Conservation (phyloP, 2,329 filamentous ascomycete species). For the Nothophoma quercina region DNA sequence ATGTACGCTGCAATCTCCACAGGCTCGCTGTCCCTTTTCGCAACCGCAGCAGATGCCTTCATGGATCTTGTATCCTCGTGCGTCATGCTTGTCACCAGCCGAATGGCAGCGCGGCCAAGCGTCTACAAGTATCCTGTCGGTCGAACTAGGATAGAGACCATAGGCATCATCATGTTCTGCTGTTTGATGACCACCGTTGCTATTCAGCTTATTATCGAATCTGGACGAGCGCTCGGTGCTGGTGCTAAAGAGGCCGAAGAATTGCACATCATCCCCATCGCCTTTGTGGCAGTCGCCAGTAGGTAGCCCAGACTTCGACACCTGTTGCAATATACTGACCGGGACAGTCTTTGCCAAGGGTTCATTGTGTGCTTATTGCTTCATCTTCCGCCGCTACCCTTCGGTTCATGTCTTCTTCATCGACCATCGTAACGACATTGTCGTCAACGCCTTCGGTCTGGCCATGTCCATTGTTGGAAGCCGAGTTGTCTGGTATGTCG, state of each 20-base stretch:
- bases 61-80: constrained; percentile 71
- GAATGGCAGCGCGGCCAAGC: constrained; percentile 66
- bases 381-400: constrained; percentile 61
- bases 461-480: constrained; percentile 64
- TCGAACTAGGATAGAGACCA: constrained; percentile 68
- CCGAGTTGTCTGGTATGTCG: constrained; percentile 65
- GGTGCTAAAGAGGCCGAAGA: constrained; percentile 54
- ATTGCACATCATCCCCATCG: constrained; percentile 62
- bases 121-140: constrained; percentile 70
- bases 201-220: constrained; percentile 68
- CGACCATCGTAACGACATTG: constrained; percentile 65
- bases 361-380: constrained; percentile 63
- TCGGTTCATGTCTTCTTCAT: constrained; percentile 65
- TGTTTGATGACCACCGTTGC: constrained; percentile 72
- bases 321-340: constrained; percentile 14
- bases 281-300: constrained; percentile 64
- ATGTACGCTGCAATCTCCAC: constrained; percentile 66
- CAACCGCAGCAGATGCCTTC: constrained; percentile 71
- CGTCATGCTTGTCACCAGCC: constrained; percentile 68
- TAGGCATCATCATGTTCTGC: constrained; percentile 71
- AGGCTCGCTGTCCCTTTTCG: constrained; percentile 68
- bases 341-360: constrained; percentile 60
- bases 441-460: constrained; percentile 63
- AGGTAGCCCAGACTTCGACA: constrained; percentile 34
- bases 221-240: constrained; percentile 59